Evolutionary conservation across 768 basidiomycete genomes (phyloP).

Genomic region (Mycena amicta): DNA sequence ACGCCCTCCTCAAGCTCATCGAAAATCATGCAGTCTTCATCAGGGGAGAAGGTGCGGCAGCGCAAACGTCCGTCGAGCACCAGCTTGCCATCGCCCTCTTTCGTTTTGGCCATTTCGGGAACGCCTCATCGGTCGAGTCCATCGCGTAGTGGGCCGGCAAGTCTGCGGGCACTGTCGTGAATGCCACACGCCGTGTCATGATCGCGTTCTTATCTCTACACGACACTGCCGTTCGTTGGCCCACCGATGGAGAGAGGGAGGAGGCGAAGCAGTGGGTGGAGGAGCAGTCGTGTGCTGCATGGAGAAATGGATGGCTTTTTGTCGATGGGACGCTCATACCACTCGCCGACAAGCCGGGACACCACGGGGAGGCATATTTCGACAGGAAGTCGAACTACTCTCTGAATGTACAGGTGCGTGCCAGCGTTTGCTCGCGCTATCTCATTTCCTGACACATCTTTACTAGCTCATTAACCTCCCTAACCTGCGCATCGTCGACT

Average conservation of each 20-base stretch:
- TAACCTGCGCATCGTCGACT: too few species aligned
- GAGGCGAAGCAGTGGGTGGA: background rate
- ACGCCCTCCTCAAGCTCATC: too few species aligned
- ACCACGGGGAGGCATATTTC: too few species aligned
- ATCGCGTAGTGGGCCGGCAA: conserved; percentile 31
- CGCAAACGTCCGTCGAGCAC: conserved; percentile 28
- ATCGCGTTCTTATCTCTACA: conserved; percentile 24
- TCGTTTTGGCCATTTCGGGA: conserved; percentile 32
- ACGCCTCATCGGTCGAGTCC: conserved; percentile 25
- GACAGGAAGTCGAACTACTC: too few species aligned
- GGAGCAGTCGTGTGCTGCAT: background rate
- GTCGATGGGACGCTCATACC: too few species aligned
- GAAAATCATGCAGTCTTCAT: conserved; percentile 30
- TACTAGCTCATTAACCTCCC: too few species aligned
- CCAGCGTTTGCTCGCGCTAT: too few species aligned
- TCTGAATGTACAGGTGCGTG: too few species aligned
- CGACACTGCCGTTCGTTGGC: conserved; percentile 3
- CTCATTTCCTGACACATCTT: too few species aligned
- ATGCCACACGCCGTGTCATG: conserved; percentile 23
- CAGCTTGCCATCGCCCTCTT: conserved; percentile 35
- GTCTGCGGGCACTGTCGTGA: conserved; percentile 25
- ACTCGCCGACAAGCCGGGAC: too few species aligned
- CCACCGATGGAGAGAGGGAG: background rate
- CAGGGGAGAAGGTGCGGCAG: conserved; percentile 15
- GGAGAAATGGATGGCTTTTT: background rate